Evolutionary conservation across 441 rosid species (phyloP), one percentile per base, ranked within the genome.

Genomic region (Flueggea neowawraea): DNA sequence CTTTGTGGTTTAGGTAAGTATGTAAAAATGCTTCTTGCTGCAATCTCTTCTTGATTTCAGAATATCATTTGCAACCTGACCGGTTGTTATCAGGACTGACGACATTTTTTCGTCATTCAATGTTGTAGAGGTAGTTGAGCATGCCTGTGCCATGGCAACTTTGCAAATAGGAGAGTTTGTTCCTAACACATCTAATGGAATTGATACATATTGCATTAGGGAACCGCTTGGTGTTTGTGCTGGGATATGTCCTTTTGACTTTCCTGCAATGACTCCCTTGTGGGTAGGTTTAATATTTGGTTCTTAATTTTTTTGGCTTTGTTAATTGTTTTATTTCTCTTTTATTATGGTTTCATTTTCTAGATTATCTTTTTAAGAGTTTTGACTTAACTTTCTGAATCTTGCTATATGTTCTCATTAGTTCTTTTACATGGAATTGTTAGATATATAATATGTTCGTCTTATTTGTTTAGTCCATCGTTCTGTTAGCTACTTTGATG

Each of bases 111-210:
- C 39, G 6, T 53, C 13, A 14, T 69, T 76, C 47, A 54, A 62
- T 39, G 32, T 28, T 77, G 68, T 68, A 85, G 91, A 79, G 85
- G 82, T 67, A 58, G 88, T 83, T 54, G 86, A 85, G 63, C 81
- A 83, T 65, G 80, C 91, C 33, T 86, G 91, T 81, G 89, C 82
- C 62, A 62, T 83, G 80, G 81, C 82, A 56, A 75, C 82, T 65
- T 64, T 81, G 52, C 84, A 76, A 63, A 72, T 73, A 72, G 89
- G 89, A 16, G 87, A 86, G 64, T 86, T 79, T 68, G 73, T 80
- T 58, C 76, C 89, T 54, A 81, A 80, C 73, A 79, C 72, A 16
- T 82, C 75, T 4, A 73, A 68, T 64, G 87, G 85, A 69, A 70
- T 83, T 66, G 89, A 86, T 69, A 72, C 81, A 14, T 83, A 65